Conservation (phyloP, 805 yeast genomes). For the Candida nitratophila region DNA sequence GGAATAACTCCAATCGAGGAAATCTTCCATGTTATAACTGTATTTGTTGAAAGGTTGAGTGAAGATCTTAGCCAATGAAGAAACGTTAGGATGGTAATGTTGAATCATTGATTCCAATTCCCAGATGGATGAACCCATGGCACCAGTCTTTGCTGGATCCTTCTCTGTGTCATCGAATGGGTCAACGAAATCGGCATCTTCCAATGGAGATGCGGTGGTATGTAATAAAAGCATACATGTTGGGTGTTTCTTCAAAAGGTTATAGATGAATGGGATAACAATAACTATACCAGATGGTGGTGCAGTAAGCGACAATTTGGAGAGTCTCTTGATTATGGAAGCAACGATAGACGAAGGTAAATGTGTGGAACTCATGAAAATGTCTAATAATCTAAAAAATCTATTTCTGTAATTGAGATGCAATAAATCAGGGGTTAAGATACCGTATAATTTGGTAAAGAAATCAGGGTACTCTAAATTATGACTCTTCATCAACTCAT, state of each 20-base stretch:
- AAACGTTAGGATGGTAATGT: slow-evolving; percentile 94
- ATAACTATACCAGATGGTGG: slow-evolving; percentile 88
- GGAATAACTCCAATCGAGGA: slow-evolving; percentile 82
- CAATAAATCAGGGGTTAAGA: slow-evolving; percentile 68
- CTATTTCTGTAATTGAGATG: slow-evolving; percentile 79
- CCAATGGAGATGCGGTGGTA: slow-evolving; percentile 26
- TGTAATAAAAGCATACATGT: slow-evolving; percentile 89
- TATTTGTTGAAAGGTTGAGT: slow-evolving; percentile 86
- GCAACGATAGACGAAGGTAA: slow-evolving; percentile 79
- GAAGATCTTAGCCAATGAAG: slow-evolving; percentile 82
- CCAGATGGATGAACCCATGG: slow-evolving; percentile 86
- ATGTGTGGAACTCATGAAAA: slow-evolving; percentile 83
- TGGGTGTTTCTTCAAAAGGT: slow-evolving; percentile 85
- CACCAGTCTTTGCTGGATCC: slow-evolving; percentile 75
- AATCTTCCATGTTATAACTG: slow-evolving; percentile 86
- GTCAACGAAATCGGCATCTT: slow-evolving; percentile 40
- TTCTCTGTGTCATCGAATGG: slow-evolving; percentile 56
- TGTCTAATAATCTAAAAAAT: slow-evolving; percentile 78
- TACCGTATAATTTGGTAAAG: slow-evolving; percentile 70
- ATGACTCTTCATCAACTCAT: slow-evolving; percentile 71
- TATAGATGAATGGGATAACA: slow-evolving; percentile 85
- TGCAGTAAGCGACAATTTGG: slow-evolving; percentile 66
- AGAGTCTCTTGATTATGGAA: slow-evolving; percentile 77
- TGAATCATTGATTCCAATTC: slow-evolving; percentile 67
- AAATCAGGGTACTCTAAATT: slow-evolving; percentile 92